phyloP scores from a whole-genome alignment of 176 grass and related monocot genomes.

The Phyllostachys edulis region DNA sequence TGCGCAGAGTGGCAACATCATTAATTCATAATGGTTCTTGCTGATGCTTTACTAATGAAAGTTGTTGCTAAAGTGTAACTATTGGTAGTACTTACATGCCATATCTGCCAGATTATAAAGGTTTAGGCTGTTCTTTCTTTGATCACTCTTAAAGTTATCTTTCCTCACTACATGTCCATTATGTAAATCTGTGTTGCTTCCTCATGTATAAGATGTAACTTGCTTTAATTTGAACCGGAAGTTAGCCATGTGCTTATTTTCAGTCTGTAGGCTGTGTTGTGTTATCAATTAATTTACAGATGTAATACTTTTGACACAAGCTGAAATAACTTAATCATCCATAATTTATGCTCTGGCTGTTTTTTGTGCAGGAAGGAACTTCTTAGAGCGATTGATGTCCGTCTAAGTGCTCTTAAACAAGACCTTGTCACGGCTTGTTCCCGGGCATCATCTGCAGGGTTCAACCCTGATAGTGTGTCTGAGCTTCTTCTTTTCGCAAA shows the following conservation, averaged over 20 bases:
- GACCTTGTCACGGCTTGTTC: conserved; percentile 74
- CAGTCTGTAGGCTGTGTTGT: not conserved
- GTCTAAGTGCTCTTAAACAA: conserved; percentile 82
- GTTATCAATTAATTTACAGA: conserved; percentile 13
- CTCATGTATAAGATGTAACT: not conserved
- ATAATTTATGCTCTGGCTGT: conserved; percentile 23
- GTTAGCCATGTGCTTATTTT: not conserved
- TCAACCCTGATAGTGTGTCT: conserved; percentile 58
- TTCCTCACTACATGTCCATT: not conserved
- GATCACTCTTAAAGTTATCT: not conserved
- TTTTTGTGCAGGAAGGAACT: conserved; percentile 74
- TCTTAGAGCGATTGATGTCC: conserved; percentile 88
- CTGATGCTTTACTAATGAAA: conserved; percentile 9
- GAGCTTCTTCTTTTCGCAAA: conserved; percentile 82
- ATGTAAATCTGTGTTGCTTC: not conserved
- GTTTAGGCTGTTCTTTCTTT: not conserved
- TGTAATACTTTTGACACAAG: not conserved
- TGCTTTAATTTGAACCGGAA: not conserved
- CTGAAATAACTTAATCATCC: conserved; percentile 3
- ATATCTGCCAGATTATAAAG: not conserved
- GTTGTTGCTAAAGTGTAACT: not conserved
- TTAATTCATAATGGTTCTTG: conserved; percentile 6
- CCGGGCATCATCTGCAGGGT: conserved; percentile 80
- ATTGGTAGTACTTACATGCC: not conserved
- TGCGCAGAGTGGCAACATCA: not conserved